phyloP scores from a whole-genome alignment of 192 early-diverging fungal species.

The Rhizoclosmatium globosum region DNA sequence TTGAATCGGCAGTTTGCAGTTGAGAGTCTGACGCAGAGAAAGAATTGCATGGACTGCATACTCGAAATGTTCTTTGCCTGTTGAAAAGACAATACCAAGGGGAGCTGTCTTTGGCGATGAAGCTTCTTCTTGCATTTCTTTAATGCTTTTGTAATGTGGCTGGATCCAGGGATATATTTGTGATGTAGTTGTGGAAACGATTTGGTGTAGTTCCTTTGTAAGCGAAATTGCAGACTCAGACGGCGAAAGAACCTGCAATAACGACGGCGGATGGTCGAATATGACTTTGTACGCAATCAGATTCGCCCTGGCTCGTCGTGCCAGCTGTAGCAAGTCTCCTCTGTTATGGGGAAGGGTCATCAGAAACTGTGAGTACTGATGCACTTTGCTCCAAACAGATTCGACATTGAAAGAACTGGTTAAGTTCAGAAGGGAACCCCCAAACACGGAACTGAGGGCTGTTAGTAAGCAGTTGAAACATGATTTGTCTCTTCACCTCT shows the following conservation, averaged over 20 bases:
- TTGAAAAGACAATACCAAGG: neutral
- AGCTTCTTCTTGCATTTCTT: neutral
- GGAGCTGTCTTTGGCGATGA: neutral
- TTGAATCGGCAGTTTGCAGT: neutral
- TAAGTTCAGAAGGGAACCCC: conserved; percentile 20
- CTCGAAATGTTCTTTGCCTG: conserved; percentile 2
- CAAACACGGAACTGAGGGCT: conserved; percentile 1
- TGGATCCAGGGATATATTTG: neutral
- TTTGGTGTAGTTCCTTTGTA: neutral
- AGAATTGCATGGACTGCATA: neutral
- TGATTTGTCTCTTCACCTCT: neutral
- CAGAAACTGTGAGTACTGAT: conserved; percentile 10
- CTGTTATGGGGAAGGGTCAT: conserved; percentile 19
- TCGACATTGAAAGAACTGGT: neutral
- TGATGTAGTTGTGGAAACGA: neutral
- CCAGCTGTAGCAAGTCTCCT: conserved; percentile 1
- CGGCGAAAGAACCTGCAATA: neutral
- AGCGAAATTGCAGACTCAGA: neutral
- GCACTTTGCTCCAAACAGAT: conserved; percentile 22
- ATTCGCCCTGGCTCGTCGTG: neutral
- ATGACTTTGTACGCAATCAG: neutral
- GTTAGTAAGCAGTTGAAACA: neutral
- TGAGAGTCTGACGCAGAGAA: neutral
- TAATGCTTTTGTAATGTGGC: neutral
- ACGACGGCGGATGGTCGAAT: neutral